Conservation (phyloP, 352 stramenopile genomes). For the Pythium oligandrum region DNA sequence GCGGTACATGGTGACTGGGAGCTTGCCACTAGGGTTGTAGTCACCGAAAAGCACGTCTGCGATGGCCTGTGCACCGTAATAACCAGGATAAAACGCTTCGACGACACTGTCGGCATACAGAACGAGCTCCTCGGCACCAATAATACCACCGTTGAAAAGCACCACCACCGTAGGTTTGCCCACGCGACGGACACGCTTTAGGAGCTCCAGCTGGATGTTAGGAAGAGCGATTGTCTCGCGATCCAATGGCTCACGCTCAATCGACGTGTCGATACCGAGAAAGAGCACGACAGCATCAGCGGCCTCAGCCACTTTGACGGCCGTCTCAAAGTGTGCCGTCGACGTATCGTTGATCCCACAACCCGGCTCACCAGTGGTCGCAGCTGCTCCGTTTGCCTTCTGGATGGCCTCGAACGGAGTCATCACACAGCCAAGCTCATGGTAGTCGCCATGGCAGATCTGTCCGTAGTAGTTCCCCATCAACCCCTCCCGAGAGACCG, state of each 20-base stretch:
- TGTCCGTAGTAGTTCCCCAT: conserved; percentile 87
- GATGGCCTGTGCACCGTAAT: conserved; percentile 75
- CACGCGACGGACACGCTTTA: conserved; percentile 52
- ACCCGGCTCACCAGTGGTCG: conserved; percentile 35
- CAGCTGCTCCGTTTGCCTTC: conserved; percentile 29
- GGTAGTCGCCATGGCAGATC: conserved; percentile 75
- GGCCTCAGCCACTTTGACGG: conserved; percentile 28
- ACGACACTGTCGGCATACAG: conserved; percentile 58
- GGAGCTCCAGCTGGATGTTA: conserved; percentile 64
- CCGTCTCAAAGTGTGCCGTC: conserved; percentile 43
- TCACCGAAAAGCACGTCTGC: conserved; percentile 83
- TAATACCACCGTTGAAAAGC: conserved; percentile 83
- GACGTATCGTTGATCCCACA: conserved; percentile 67
- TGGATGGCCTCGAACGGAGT: conserved; percentile 67
- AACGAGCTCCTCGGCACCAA: conserved; percentile 73
- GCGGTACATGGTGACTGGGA: conserved; percentile 85
- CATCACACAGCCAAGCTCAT: conserved; percentile 57
- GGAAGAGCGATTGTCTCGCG: conserved; percentile 74
- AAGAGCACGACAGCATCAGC: conserved; percentile 70
- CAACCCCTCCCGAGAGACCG: conserved; percentile 39
- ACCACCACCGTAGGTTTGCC: conserved; percentile 77
- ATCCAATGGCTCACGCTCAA: conserved; percentile 73
- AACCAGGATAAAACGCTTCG: conserved; percentile 80
- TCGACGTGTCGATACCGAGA: conserved; percentile 75
- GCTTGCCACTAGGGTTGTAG: conserved; percentile 70